Base-by-base conservation (phyloP, 2,329 filamentous ascomycete species). In the Leptosphaerulina australis region DNA sequence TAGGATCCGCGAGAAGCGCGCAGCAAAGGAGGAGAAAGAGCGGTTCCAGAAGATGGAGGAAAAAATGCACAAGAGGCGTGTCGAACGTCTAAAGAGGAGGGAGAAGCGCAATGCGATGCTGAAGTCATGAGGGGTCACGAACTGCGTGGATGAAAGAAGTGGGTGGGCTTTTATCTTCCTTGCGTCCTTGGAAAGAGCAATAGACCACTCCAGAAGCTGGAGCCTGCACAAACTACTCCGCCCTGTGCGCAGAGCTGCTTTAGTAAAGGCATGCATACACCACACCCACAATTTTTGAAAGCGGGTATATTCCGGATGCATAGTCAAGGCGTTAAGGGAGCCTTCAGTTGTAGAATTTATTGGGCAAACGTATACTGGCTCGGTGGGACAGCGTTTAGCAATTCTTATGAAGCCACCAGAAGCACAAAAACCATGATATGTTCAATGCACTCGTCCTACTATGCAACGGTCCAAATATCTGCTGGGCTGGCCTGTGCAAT, bases 41-140 rank as follows among this genome's bases (percentile, higher is more conserved):
- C 82, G 93, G 62, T 97, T 93, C 71, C 90, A 91, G 74, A 90
- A 92, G 79, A 84, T 99, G 84, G 93, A 91, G 15, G 90, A 91
- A 77, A 97, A 94, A 79, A 97, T 99, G 94, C 93, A 97, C 78
- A 86, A 84, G 76, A 97, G 96, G 82, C 83, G 92, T 55, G 88
- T 97, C 10, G 94, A 99, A 77, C 84, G 94, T 64, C 76, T 96
- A 74, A 96, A 91, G 86, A 84, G 92, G 70, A 89, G 91, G 75
- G 94, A 99, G 81, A 97, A 97, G 86, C 86, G 94, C 70, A 99
- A 93, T 76, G 94, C 93, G 79, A 77, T 91, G 71, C 65, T 81
- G 53, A 80, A 80, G 62, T 79, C 78, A 25, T 80, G 71, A 52
- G 28, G 20, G n/a, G 26, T n/a, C 1, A 11, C 10, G 12, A 25